Conservation (phyloP, 163 green algal genomes). For the Prototheca stagnorum region DNA sequence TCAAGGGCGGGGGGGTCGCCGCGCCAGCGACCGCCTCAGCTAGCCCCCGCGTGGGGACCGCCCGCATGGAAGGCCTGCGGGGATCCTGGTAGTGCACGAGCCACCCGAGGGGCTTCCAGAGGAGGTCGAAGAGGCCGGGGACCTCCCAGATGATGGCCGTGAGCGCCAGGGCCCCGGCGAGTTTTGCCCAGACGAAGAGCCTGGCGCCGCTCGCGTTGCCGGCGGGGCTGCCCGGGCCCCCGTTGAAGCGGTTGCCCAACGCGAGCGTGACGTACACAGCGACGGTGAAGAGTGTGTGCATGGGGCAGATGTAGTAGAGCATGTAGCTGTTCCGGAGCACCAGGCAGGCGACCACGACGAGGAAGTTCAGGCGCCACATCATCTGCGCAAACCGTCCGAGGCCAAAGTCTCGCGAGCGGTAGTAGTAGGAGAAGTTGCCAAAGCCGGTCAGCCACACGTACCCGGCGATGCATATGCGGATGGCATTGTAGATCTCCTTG, state of each 20-base stretch:
- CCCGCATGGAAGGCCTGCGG: constrained; percentile 30
- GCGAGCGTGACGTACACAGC: constrained; percentile 57
- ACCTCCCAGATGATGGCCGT: constrained; percentile 40
- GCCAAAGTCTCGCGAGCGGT: constrained; percentile 73
- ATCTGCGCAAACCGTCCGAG: constrained; percentile 70
- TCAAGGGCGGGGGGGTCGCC: no score
- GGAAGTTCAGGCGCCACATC: constrained; percentile 83
- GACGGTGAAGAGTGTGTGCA: constrained; percentile 94
- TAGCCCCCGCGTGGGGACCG: no score
- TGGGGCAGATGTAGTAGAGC: constrained; percentile 98
- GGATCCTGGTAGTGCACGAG: constrained; percentile 76
- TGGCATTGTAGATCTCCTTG: constrained; percentile 85
- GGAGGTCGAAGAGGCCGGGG: constrained; percentile 66
- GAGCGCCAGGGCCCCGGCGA: constrained; percentile 27
- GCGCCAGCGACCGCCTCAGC: no score
- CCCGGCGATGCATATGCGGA: constrained; percentile 87
- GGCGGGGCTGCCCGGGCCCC: no score
- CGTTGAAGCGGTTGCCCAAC: constrained; percentile 35
- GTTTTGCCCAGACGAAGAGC: constrained; percentile 48
- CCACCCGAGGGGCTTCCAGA: constrained; percentile 57
- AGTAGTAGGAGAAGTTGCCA: constrained; percentile 95
- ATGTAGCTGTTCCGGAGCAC: constrained; percentile 82
- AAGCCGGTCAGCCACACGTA: constrained; percentile 98
- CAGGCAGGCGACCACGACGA: constrained; percentile 61
- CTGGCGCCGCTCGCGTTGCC: no score